Base-by-base conservation (phyloP, 352 stramenopile genomes). In the Globisporangium cederbergense region DNA sequence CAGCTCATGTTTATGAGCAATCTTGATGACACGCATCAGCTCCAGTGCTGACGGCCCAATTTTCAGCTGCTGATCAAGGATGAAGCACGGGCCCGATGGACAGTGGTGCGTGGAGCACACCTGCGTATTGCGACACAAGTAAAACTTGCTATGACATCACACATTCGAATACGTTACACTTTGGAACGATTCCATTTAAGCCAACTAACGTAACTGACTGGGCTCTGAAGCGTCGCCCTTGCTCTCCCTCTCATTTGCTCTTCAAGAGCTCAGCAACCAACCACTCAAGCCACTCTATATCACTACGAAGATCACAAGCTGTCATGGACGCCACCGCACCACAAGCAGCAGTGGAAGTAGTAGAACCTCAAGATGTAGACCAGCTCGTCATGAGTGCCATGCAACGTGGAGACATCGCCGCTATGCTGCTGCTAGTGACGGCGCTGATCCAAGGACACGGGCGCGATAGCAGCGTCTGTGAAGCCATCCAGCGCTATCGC, bases 401-500 rank as follows among this genome's bases (percentile, higher is more conserved):
- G 14, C 18, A 14, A 30, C 18, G 16, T 2, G 18, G 36, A 20
- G 54, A 60, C 54, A 38, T 25, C 54, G 7, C 57, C 16, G 16
- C 42, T 20, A 52, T 52, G 43, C 6, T 62, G 16, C 38, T 28
- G 57, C 52, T 32, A 8, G 42, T 62, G 14, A 36, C 32, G 14
- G 7, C 32, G 32, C 40, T 50, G 22, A 42, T 50, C 20, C 36
- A 58, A 8, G 32, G 32, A n/a, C 54, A 32, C 59, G 49, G 45
- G 49, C 10, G 43, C 3, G 45, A 42, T 40, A 64, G 28, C 42
- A 3, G 38, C 62, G 34, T 58, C 36, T 34, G 46, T 43, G 61
- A 20, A 54, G 60, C 47, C 28, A 20, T 75, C 7, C 20, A 51
- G 22, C 47, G 32, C 6, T 75, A 59, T 7, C 69, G 66, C 40